Conservation (phyloP, 2,329 filamentous ascomycete genomes). For the Clarireedia hainanense region DNA sequence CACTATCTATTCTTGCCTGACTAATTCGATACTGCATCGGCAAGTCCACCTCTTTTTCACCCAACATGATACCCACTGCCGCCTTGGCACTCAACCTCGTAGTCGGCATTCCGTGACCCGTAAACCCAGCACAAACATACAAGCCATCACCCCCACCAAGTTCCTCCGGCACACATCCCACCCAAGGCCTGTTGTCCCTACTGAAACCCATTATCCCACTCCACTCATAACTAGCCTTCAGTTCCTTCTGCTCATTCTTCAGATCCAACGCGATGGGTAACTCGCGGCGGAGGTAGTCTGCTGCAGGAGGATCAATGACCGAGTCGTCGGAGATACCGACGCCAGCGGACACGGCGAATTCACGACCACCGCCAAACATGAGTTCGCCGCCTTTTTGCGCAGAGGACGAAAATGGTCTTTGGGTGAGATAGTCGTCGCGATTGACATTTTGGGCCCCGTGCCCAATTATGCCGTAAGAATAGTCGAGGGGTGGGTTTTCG, state of each 20-base stretch:
- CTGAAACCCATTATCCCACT: slow-evolving; percentile 75
- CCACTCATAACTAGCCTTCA: slow-evolving; percentile 49
- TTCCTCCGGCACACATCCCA: slow-evolving; percentile 53
- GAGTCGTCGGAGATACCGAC: slow-evolving; percentile 54
- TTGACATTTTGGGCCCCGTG: slow-evolving; percentile 34
- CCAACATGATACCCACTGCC: slow-evolving; percentile 51
- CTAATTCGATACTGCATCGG: slow-evolving; percentile 34
- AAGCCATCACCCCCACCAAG: slow-evolving; percentile 47
- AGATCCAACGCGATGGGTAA: slow-evolving; percentile 23
- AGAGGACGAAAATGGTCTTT: slow-evolving; percentile 44
- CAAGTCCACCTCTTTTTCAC: slow-evolving; percentile 34
- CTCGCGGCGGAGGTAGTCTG: slow-evolving; percentile 24
- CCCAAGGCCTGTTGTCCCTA: slow-evolving; percentile 60
- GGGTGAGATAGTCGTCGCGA: slow-evolving; percentile 66
- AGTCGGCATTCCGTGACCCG: slow-evolving; percentile 71
- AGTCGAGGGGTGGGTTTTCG: slow-evolving; percentile 14
- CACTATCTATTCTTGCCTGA: slow-evolving; percentile 17
- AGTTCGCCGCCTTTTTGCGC: slow-evolving; percentile 41
- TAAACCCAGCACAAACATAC: slow-evolving; percentile 60
- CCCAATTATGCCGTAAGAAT: slow-evolving; percentile 51
- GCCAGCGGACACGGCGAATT: slow-evolving; percentile 43
- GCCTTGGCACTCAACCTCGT: slow-evolving; percentile 59
- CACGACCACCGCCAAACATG: slow-evolving; percentile 64
- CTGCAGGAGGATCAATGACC: slow-evolving; percentile 41
- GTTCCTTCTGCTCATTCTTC: slow-evolving; percentile 33